Percentiles rank a stretch among this genome's conserved stretches.
These are phyloP conservation scores for Geotrichum histeridarum DNA, from an alignment of 1,139 yeast species.

Conservation along the genomic window DNA sequence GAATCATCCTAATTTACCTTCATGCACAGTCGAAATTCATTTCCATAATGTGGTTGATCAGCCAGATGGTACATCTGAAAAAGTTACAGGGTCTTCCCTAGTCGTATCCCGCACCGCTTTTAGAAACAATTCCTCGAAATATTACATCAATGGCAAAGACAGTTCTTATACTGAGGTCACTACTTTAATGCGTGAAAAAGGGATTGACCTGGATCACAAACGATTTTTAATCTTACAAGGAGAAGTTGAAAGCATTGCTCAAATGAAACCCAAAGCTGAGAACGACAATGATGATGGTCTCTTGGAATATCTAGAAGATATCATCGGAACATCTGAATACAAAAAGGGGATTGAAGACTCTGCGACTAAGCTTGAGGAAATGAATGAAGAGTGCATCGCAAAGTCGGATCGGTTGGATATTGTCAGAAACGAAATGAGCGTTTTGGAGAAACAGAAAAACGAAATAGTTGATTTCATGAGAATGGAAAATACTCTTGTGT, in stretches of 20 bases:
- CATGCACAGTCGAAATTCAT: conserved; percentile 87
- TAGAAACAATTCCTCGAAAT: conserved; percentile 71
- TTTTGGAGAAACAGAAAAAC: conserved; percentile 63
- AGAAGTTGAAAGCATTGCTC: conserved; percentile 96
- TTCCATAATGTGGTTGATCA: conserved; percentile 74
- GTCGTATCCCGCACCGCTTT: conserved; percentile 76
- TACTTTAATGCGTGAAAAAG: conserved; percentile 64
- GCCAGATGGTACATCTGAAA: conserved; percentile 40
- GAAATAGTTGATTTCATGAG: conserved; percentile 64
- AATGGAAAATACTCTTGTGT: conserved; percentile 57
- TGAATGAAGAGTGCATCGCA: conserved; percentile 76
- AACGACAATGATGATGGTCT: conserved; percentile 89
- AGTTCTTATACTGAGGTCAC: conserved; percentile 82
- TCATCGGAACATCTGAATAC: conserved; percentile 87
- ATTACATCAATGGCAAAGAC: conserved; percentile 62
- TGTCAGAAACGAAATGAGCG: conserved; percentile 70
- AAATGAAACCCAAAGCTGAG: conserved; percentile 97
- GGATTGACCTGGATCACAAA: conserved; percentile 92
- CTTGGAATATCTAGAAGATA: conserved; percentile 89
- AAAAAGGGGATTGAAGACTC: conserved; percentile 70
- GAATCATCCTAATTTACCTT: conserved; percentile 57
- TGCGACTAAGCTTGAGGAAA: conserved; percentile 53
- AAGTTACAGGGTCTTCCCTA: conserved; percentile 53
- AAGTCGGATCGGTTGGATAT: conserved; percentile 74
- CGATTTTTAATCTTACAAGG: conserved; percentile 93